These are phyloP conservation scores for Populus deltoides DNA, from an alignment of 345 rosid species.

Conservation along the genomic window DNA sequence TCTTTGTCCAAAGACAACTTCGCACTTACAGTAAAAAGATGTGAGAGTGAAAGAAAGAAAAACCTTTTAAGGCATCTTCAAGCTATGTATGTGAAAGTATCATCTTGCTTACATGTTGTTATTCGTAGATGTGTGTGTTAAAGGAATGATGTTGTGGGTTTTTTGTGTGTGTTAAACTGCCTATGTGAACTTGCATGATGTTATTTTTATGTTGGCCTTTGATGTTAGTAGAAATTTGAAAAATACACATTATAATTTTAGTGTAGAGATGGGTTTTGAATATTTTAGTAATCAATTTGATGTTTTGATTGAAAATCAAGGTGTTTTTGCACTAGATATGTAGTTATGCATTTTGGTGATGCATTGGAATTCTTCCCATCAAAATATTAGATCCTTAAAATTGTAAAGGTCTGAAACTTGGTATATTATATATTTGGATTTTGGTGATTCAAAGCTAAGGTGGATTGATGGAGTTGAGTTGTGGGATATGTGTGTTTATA, in stretches of 20 bases:
- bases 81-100: no score
- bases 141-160: neutral
- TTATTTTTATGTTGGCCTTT: neutral
- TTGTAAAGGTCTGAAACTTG: neutral
- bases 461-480: neutral
- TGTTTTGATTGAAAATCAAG: no score
- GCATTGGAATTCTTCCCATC: neutral
- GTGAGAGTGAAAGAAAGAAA: no score
- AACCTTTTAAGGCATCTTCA: no score
- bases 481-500: neutral
- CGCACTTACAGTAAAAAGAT: no score
- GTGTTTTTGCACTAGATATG: no score
- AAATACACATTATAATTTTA: neutral
- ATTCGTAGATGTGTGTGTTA: neutral
- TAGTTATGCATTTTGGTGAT: no score
- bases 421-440: neutral
- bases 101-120: neutral
- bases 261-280: neutral
- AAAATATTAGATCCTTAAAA: no score
- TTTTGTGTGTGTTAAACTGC: neutral
- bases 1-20: no score
- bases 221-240: neutral
- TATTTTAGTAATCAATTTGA: no score
- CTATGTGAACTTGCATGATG: neutral
- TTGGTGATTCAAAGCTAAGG: neutral